Conservation (phyloP, 192 early-diverging fungal species). For the Entomortierella parvispora region DNA sequence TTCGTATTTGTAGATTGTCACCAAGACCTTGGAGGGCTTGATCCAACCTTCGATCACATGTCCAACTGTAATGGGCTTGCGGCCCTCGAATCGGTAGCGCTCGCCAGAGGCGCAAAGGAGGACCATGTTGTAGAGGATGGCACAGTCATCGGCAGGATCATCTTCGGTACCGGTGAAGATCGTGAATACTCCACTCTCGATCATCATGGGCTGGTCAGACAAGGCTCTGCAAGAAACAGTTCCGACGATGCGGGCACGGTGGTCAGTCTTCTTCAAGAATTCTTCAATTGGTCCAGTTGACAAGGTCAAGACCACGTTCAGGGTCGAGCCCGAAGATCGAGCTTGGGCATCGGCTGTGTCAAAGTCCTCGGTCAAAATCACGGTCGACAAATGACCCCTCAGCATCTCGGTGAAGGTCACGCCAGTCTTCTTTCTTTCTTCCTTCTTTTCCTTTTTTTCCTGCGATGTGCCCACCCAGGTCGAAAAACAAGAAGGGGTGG, state of each 20-base stretch:
- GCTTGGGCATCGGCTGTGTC: slow-evolving; percentile 52
- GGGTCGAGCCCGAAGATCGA: slow-evolving; percentile 45
- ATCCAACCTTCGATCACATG: slow-evolving; percentile 50
- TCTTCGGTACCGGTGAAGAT: slow-evolving; percentile 40
- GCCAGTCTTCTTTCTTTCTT: slow-evolving; percentile 18
- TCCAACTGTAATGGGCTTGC: slow-evolving; percentile 44
- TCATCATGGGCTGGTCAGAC: slow-evolving; percentile 56
- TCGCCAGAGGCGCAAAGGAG: slow-evolving; percentile 42
- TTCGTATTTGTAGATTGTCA: slow-evolving; percentile 47
- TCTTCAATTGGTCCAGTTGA: slow-evolving; percentile 38
- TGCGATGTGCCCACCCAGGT: slow-evolving; percentile 4
- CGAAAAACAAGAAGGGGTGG: slow-evolving; percentile 17
- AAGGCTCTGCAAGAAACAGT: slow-evolving; percentile 59
- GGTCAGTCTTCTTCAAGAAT: slow-evolving; percentile 36
- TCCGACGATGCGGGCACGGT: slow-evolving; percentile 47
- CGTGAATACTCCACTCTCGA: slow-evolving; percentile 52
- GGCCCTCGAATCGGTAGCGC: slow-evolving; percentile 53
- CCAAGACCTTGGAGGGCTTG: slow-evolving; percentile 47
- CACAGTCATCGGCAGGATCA: slow-evolving; percentile 39
- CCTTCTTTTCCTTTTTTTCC: slow-evolving; percentile 5
- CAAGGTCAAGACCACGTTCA: slow-evolving; percentile 50
- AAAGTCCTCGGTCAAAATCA: slow-evolving; percentile 50
- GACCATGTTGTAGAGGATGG: slow-evolving; percentile 52
- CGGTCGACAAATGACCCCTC: slow-evolving; percentile 59
- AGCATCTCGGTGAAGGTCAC: slow-evolving; percentile 55